Conservation (phyloP, 106 monocot species). For the Apostasia shenzhenica region DNA sequence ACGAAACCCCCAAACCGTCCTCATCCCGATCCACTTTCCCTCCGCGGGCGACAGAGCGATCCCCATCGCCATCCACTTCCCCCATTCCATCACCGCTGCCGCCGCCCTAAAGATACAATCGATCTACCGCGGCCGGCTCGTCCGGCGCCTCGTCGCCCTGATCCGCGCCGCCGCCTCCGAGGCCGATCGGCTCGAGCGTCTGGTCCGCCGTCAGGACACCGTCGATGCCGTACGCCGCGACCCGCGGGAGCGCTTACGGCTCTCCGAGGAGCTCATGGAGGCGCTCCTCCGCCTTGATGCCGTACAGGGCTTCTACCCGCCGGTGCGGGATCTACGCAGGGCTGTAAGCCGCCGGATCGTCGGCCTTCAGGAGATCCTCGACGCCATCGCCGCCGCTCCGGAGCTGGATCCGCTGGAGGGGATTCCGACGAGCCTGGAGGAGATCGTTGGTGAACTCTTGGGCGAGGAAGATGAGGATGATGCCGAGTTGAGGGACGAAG, state of each 20-base stretch:
- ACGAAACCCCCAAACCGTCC: conserved; percentile 4
- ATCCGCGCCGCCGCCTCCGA: conserved; percentile 28
- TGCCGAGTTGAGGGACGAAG: neutral
- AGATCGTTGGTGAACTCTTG: conserved; percentile 27
- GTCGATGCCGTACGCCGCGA: conserved; percentile 46
- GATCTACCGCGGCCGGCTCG: conserved; percentile 40
- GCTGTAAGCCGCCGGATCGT: conserved; percentile 50
- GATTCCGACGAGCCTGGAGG: conserved; percentile 38
- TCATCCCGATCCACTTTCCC: conserved; percentile 25
- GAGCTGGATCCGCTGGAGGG: conserved; percentile 5
- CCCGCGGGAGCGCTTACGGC: conserved; percentile 36
- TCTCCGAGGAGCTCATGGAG: conserved; percentile 59
- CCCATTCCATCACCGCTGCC: conserved; percentile 9
- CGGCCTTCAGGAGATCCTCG: conserved; percentile 55
- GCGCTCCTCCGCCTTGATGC: conserved; percentile 47
- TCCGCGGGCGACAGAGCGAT: conserved; percentile 3
- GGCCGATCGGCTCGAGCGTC: conserved; percentile 24
- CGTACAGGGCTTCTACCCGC: conserved; percentile 46
- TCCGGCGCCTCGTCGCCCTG: conserved; percentile 20
- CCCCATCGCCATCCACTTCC: conserved; percentile 26
- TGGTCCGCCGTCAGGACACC: conserved; percentile 58
- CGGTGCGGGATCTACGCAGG: conserved; percentile 55
- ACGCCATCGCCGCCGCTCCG: conserved; percentile 31
- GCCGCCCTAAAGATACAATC: conserved; percentile 58
- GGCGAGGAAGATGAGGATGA: conserved; percentile 9